These are phyloP conservation scores for Mariannaea sp. DNA, from an alignment of 2,329 filamentous ascomycete genomes.

Conservation along the genomic window DNA sequence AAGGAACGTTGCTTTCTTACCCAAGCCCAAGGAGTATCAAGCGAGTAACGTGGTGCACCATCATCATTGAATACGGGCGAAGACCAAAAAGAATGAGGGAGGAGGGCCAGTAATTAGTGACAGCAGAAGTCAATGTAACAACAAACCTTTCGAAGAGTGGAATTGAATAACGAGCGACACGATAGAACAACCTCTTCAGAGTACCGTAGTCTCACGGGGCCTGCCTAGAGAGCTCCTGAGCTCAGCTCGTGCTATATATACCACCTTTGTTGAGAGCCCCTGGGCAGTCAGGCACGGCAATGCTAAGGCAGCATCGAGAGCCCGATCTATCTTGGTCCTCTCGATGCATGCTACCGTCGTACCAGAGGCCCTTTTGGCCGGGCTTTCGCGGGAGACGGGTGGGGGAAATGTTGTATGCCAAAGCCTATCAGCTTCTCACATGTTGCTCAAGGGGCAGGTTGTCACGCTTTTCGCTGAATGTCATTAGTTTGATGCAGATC, in stretches of 20 bases:
- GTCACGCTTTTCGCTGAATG: not conserved
- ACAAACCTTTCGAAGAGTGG: not conserved
- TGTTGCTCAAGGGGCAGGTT: slow-evolving; percentile 4
- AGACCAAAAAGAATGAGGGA: not conserved
- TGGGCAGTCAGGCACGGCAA: too few relatives aligned
- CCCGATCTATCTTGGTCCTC: slow-evolving; percentile 14
- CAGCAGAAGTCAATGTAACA: slow-evolving; percentile 9
- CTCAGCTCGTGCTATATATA: slow-evolving; percentile 35
- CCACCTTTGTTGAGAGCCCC: slow-evolving; percentile 5
- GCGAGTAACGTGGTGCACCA: slow-evolving; percentile 32
- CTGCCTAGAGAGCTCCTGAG: slow-evolving; percentile 3
- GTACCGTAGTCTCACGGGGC: slow-evolving; percentile 30
- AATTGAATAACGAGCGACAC: slow-evolving; percentile 34
- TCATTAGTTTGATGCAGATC: slow-evolving; percentile 1
- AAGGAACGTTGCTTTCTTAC: too few relatives aligned
- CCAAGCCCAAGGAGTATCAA: slow-evolving; percentile 39
- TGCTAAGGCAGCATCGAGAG: not conserved
- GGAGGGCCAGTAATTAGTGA: not conserved
- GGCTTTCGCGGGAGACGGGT: slow-evolving; percentile 6
- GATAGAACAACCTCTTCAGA: slow-evolving; percentile 17
- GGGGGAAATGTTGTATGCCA: slow-evolving; percentile 14
- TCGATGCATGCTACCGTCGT: slow-evolving; percentile 28
- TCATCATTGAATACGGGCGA: slow-evolving; percentile 12
- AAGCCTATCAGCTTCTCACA: not conserved
- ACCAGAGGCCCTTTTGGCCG: slow-evolving; percentile 17